Evolutionary conservation across 257 asterid species (phyloP).

Genomic region (Cinchona pubescens): DNA sequence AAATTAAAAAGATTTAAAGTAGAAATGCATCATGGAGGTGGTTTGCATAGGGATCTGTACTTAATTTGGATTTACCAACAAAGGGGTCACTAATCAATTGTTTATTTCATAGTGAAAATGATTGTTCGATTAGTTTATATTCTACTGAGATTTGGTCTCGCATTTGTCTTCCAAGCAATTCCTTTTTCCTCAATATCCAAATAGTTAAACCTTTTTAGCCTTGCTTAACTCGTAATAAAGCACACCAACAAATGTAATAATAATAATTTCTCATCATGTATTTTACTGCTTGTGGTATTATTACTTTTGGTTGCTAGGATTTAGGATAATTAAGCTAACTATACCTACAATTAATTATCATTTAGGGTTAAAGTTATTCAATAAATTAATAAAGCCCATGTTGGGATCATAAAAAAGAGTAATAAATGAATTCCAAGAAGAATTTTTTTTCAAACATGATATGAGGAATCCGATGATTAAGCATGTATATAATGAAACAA

Average conservation of each 20-base stretch:
- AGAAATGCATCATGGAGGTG: neutral
- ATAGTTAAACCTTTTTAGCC: neutral
- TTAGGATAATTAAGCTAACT: neutral
- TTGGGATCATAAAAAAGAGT: constrained; percentile 26
- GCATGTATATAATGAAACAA: constrained; percentile 21
- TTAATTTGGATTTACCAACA: constrained; percentile 14
- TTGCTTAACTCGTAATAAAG: neutral
- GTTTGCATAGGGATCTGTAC: constrained; percentile 16
- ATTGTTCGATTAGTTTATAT: constrained; percentile 14
- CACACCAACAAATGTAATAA: neutral
- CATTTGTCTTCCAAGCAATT: neutral
- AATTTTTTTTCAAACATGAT: constrained; percentile 22
- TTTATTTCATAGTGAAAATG: constrained; percentile 20
- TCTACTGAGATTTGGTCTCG: neutral
- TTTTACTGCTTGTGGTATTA: neutral
- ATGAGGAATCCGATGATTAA: constrained; percentile 35
- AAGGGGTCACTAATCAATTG: neutral
- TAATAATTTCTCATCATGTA: neutral
- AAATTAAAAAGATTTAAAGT: neutral
- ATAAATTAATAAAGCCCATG: neutral
- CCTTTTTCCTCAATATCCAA: neutral
- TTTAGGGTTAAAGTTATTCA: neutral
- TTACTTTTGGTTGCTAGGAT: constrained; percentile 13
- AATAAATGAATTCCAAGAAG: constrained; percentile 12
- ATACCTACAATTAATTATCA: neutral